Evolutionary conservation across 2,329 filamentous ascomycete genomes (phyloP), one percentile per base, ranked within the genome.

Genomic region (Mollisia scopiformis): DNA sequence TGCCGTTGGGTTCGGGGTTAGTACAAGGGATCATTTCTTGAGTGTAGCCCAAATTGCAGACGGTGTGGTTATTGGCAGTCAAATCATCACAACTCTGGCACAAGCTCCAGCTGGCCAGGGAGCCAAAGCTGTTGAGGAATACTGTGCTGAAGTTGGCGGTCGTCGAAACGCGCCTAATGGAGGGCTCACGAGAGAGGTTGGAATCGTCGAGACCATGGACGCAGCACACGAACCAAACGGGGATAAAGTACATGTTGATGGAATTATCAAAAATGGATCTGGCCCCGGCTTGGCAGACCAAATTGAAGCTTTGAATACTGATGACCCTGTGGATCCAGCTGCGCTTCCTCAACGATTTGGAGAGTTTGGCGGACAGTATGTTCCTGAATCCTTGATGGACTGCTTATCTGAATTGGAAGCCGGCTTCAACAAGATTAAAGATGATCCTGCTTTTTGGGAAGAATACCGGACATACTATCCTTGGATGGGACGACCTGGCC

Each of bases 341-440:
- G 87, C 89, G 69, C 87, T 95, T 55, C 92, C 93, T 13, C 87
- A 92, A 65, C 88, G 93, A 55, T 98, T 99, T 71, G 95, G 95
- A 67, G 91, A 97, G 74, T 99, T 96, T 67, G 95, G 95, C 71
- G 95, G 95, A 16, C 94, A 98, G 76, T 99, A 97, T 73, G 95
- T 99, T 2, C 95, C 95, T 1, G 95, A 99, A 77, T 95, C 93
- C 21, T 84, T 99, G 63, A 98, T 99, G 94, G 94, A 98, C 79
- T 98, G 94, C 74, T 80, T 99, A 61, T 88, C 88, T 0, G 87
- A 99, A 77, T 85, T 99, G 6, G 94, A 99, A 77, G 86, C 87
- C 28, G 95, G 94, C 33, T 99, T 99, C 82, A 89, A 95, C 71
- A 80, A 89, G 69, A 93, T 95, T 62, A 89, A 88, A 71, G 87